These are phyloP conservation scores for Starmera pachycereana DNA, from an alignment of 805 yeast genomes.

Conservation along the genomic window DNA sequence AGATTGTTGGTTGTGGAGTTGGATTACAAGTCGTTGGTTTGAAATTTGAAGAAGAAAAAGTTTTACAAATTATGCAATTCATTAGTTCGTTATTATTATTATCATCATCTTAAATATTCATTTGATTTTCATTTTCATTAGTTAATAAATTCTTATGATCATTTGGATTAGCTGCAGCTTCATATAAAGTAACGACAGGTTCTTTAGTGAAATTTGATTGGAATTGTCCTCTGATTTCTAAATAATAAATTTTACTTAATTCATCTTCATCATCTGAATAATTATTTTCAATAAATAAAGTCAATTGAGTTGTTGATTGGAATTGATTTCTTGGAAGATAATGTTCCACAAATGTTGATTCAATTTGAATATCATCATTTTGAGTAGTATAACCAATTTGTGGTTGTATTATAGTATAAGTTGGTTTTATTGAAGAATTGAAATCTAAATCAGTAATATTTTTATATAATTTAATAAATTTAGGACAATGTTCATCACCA, in stretches of 20 bases:
- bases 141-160: slow-evolving; percentile 49
- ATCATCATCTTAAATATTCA: neutral
- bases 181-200: slow-evolving; percentile 73
- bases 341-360: slow-evolving; percentile 62
- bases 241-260: slow-evolving; percentile 45
- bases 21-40: slow-evolving; percentile 16
- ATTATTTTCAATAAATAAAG: slow-evolving; percentile 59
- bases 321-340: slow-evolving; percentile 66
- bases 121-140: slow-evolving; percentile 9
- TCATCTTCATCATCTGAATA: slow-evolving; percentile 56
- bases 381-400: slow-evolving; percentile 33
- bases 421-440: slow-evolving; percentile 43
- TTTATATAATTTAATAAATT: slow-evolving; percentile 58
- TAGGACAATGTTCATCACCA: slow-evolving; percentile 56
- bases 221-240: slow-evolving; percentile 74
- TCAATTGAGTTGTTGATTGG: slow-evolving; percentile 56
- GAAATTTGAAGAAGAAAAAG: slow-evolving; percentile 13
- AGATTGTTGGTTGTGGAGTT: slow-evolving; percentile 6
- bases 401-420: slow-evolving; percentile 53
- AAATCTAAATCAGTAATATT: slow-evolving; percentile 67
- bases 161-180: slow-evolving; percentile 85
- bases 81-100: neutral
- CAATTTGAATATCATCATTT: slow-evolving; percentile 23
- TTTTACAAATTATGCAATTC: slow-evolving; percentile 6
- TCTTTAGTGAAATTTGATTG: slow-evolving; percentile 42